phyloP scores from a whole-genome alignment of 2,329 filamentous ascomycete species.

The Botrytis fabae region DNA sequence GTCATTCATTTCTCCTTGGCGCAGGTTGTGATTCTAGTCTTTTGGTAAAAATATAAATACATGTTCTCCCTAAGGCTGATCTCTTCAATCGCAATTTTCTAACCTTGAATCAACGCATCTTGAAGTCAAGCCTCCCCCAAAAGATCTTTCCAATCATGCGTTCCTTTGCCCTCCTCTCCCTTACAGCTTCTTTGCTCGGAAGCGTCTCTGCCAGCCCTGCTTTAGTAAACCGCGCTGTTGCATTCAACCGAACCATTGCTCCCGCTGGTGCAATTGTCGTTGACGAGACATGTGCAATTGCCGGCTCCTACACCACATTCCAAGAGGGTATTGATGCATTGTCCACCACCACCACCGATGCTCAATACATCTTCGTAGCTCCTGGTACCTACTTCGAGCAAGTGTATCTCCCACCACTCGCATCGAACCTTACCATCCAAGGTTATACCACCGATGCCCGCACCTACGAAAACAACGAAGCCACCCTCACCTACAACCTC shows the following conservation, averaged over 20 bases:
- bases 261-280: constrained; percentile 50
- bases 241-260: constrained; percentile 42
- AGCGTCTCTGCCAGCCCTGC: constrained; percentile 7
- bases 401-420: constrained; percentile 51
- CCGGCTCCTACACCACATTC: constrained; percentile 29
- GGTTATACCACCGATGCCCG: constrained; percentile 51
- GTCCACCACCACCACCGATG: constrained; percentile 44
- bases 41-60: constrained; percentile 4
- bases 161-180: constrained; percentile 16
- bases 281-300: constrained; percentile 42
- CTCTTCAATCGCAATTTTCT: neutral
- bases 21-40: neutral
- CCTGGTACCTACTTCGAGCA: constrained; percentile 58
- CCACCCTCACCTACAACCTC: constrained; percentile 46
- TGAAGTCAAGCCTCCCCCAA: neutral
- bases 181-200: constrained; percentile 14
- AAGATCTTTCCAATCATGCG: constrained; percentile 9
- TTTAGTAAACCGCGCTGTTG: neutral
- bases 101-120: neutral
- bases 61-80: neutral
- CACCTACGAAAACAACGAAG: constrained; percentile 51
- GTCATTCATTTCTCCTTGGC: neutral
- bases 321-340: constrained; percentile 41
- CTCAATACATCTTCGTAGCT: constrained; percentile 56
- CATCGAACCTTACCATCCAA: constrained; percentile 53